Evolutionary conservation across 441 rosid species (phyloP), one percentile per base, ranked within the genome.

Genomic region (Pelargonium myrrhifolium): DNA sequence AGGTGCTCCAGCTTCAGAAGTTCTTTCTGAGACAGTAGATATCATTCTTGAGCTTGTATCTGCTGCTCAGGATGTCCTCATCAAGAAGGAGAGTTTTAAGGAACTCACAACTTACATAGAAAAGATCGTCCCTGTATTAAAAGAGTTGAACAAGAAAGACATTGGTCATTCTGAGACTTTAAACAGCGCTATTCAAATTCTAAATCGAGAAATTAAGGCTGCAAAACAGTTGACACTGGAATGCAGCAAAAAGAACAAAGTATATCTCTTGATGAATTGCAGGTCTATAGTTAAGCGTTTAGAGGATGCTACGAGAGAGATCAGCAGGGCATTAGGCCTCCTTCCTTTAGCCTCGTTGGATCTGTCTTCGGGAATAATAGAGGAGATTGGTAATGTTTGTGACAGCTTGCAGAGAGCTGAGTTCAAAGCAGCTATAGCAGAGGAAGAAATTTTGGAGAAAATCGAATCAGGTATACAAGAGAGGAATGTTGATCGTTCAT

Each of bases 391-490:
- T 37, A 73, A 71, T 21, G 75, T 86, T 21, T 64, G 77, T 59
- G 81, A 80, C 15, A 75, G 49, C 56, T 83, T 86, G 91, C 80
- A 78, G 73, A 81, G 72, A 49, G 91, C 84, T 3, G 87, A 84
- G 80, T 85, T 83, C 72, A 83, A 68, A 82, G 81, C 89, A 31
- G 86, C 86, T 64, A 17, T 77, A 76, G 76, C 76, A 20, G 92
- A 85, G 71, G 89, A 85, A 77, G 85, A 82, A 77, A 77, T 87
- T 68, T 62, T 87, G 81, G 81, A 78, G 73, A 87, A 76, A 79
- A 80, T 87, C 62, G 89, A 87, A 72, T 76, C 83, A 1, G 92
- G 87, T 65, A 85, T 85, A 76, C 89, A 80, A 65, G 87, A 87
- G 66, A 76, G 86, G 75, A 83, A 77, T 21, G 80, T 79, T 53